Base-by-base conservation (phyloP, 371 early-diverging fungal genomes). In the Haplosporangium sp. region DNA sequence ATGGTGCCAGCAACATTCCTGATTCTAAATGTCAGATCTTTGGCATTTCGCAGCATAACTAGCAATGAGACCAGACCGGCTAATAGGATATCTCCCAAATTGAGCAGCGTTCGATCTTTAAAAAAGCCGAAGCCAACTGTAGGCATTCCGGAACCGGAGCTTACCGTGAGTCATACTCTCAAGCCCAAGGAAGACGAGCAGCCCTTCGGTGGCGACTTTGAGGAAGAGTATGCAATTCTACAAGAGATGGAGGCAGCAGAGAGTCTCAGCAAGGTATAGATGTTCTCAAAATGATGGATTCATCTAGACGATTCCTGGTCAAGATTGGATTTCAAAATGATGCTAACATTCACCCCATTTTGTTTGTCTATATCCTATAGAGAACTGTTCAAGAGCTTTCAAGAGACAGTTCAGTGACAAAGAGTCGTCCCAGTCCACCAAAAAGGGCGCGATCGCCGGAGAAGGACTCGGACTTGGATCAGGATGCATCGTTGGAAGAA, bases 401-500 rank as follows among this genome's bases (percentile, higher is more conserved):
- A 12, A 54, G 59, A 38, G 46, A n/a, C 48, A 59, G 9, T 8
- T n/a, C 58, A 40, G 38, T 12, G 6, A n/a, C 13, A 2, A 50
- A 23, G 40, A 46, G 23, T 10, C 14, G 48, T 6, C 16, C 55
- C 8, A 40, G 5, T 2, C 45, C 53, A 38, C 61, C 21, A 18
- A 6, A 40, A 55, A 21, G n/a, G 37, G 21, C n/a, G 48, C 62
- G 38, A 13, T 20, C 47, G 1, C 55, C 37, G 6, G 20, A 45
- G 18, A 42, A n/a, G 1, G 45, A 9, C 2, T 5, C 40, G 2
- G 57, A 45, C 40, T 18, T 45, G 18, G 73, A 64, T 14, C 69
- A 65, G 3, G 69, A 72, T 48, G 47, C 61, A n/a, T 50, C 73
- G 14, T 7, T 68, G 10, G 73, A 79, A 18, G 79, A 72, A 14